phyloP scores from a whole-genome alignment of 2,329 filamentous ascomycete species.

The Xylariomycetidae sp. region DNA sequence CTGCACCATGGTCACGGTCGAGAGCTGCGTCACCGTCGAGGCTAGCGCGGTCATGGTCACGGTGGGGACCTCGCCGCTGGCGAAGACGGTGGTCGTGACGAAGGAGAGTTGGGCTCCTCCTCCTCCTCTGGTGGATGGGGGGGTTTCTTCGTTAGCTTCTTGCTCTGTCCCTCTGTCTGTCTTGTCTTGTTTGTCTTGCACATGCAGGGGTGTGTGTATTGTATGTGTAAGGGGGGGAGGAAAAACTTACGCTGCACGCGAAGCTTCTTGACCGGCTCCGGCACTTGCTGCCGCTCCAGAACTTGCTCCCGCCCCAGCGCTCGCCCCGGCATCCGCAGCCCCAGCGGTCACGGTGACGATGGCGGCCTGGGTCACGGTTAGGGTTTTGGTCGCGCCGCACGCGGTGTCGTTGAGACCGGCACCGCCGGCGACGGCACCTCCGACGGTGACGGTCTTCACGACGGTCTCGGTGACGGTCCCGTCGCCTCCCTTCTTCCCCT shows the following conservation, averaged over 20 bases:
- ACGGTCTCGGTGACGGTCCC: constrained; percentile 28
- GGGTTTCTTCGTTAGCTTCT: constrained; percentile 6
- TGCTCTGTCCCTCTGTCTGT: no score
- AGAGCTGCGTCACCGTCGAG: constrained; percentile 18
- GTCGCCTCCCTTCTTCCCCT: constrained; percentile 11
- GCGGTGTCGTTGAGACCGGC: constrained; percentile 25
- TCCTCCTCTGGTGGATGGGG: no score
- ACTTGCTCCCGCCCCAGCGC: neutral
- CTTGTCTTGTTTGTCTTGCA: no score
- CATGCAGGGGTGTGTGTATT: no score
- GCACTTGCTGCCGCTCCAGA: constrained; percentile 2
- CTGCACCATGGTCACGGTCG: constrained; percentile 24
- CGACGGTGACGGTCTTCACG: constrained; percentile 32
- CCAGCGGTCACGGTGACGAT: constrained; percentile 19
- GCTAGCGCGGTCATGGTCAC: constrained; percentile 31
- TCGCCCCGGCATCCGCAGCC: constrained; percentile 12
- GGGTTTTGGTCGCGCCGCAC: constrained; percentile 17
- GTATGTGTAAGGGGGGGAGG: no score
- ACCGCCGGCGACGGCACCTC: constrained; percentile 22
- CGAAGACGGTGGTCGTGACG: constrained; percentile 32
- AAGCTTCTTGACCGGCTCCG: constrained; percentile 12
- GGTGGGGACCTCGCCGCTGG: constrained; percentile 19
- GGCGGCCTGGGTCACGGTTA: constrained; percentile 17
- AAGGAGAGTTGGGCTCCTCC: constrained; percentile 27
- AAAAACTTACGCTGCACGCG: neutral